A percentile compares a stretch with the other conserved stretches of the same genome.
Conservation (phyloP, 2,329 filamentous ascomycete species). For the Pseudogymnoascus sp. region DNA sequence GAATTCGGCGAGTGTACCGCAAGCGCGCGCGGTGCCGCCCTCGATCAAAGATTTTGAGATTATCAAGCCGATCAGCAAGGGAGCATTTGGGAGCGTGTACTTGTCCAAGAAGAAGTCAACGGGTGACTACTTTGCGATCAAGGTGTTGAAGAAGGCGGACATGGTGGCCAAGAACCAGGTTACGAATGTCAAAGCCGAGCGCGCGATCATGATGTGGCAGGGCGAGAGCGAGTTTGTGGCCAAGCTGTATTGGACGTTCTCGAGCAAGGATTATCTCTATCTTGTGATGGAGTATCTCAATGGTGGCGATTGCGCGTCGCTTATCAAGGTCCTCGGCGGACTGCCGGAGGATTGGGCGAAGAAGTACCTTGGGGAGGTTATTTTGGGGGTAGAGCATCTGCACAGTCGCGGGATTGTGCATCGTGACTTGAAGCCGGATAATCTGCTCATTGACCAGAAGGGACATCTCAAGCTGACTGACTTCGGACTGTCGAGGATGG, state of each 20-base stretch:
- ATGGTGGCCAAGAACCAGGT: constrained; percentile 99
- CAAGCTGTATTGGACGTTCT: constrained; percentile 99
- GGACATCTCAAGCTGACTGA: constrained; percentile 96
- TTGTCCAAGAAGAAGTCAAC: constrained; percentile 98
- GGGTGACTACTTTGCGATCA: constrained; percentile 97
- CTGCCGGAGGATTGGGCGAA: constrained; percentile 96
- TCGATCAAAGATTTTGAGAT: constrained; percentile 99
- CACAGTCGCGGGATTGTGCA: constrained; percentile 94
- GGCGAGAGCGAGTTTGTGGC: constrained; percentile 98
- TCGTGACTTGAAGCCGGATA: constrained; percentile 93
- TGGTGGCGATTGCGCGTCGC: constrained; percentile 89
- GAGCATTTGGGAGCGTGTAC: constrained; percentile 96
- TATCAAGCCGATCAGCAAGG: constrained; percentile 98
- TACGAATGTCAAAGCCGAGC: constrained; percentile 96
- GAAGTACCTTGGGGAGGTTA: constrained; percentile 93
- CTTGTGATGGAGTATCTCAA: constrained; percentile 99
- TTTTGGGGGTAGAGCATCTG: constrained; percentile 92
- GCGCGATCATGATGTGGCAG: constrained; percentile 99
- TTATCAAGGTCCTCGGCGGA: constrained; percentile 89
- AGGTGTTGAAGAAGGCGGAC: constrained; percentile 97
- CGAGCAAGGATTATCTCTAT: constrained; percentile 97
- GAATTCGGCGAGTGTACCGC: constrained; percentile 64
- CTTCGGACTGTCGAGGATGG: constrained; percentile 95
- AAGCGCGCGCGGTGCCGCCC: constrained; percentile 79
- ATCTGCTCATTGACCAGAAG: constrained; percentile 91